phyloP scores from a whole-genome alignment of 768 basidiomycete species.

The Multifurca ochricompacta region DNA sequence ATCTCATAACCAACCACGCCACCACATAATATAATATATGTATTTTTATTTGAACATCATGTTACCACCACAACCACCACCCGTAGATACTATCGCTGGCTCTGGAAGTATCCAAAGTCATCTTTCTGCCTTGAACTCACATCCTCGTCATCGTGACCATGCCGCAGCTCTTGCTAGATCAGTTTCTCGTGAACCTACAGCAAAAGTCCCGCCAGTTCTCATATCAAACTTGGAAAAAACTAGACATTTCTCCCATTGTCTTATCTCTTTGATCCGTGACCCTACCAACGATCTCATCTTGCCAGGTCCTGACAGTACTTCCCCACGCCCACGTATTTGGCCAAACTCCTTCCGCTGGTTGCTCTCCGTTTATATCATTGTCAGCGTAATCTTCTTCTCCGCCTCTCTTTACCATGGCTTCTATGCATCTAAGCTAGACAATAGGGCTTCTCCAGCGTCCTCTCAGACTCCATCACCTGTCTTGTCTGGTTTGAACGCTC shows the following conservation, averaged over 20 bases:
- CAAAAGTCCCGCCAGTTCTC: neutral
- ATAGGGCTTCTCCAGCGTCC: neutral
- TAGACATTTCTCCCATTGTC: neutral
- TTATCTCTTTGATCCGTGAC: neutral
- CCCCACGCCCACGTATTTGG: slow-evolving; percentile 2
- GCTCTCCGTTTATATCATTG: slow-evolving; percentile 12
- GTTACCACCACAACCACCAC: neutral
- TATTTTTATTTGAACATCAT: neutral
- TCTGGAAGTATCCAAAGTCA: slow-evolving; percentile 15
- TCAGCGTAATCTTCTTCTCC: slow-evolving; percentile 18
- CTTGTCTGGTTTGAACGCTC: slow-evolving; percentile 5
- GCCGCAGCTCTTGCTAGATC: neutral
- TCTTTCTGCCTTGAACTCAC: slow-evolving; percentile 6
- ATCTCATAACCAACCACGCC: too few relatives aligned
- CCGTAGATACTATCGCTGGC: neutral
- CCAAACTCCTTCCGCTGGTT: slow-evolving; percentile 9
- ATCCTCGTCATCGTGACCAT: slow-evolving; percentile 9
- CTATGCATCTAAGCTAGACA: neutral
- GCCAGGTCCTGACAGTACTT: neutral
- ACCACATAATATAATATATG: neutral
- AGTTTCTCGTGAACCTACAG: too few relatives aligned
- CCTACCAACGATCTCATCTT: neutral
- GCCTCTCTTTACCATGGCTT: slow-evolving; percentile 12
- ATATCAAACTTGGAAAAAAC: neutral
- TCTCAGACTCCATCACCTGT: neutral